A percentile compares a stretch with the other conserved stretches of the same genome.
phyloP scores from a whole-genome alignment of 352 stramenopile genomes.

The Globisporangium barbulae region DNA sequence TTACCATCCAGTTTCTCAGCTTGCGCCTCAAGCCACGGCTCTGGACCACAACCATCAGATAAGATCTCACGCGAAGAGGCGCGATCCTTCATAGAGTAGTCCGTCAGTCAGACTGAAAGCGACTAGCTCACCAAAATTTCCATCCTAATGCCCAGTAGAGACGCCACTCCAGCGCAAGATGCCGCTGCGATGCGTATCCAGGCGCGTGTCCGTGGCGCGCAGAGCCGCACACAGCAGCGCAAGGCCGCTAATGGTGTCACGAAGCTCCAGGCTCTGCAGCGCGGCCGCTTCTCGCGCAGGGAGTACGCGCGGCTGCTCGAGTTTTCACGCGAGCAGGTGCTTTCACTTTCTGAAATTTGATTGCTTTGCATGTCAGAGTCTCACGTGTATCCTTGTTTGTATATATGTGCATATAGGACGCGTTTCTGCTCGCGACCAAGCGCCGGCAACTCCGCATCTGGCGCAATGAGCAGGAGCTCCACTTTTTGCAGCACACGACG shows the following conservation, averaged over 20 bases:
- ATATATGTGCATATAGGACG: conserved; percentile 23
- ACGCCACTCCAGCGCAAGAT: conserved; percentile 11
- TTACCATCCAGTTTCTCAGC: too few species aligned
- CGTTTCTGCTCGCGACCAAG: conserved; percentile 38
- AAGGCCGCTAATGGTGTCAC: conserved; percentile 42
- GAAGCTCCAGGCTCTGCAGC: conserved; percentile 52
- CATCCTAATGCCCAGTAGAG: too few species aligned
- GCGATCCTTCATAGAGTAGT: neutral
- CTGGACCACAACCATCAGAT: too few species aligned
- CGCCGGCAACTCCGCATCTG: conserved; percentile 48
- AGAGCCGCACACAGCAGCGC: conserved; percentile 28
- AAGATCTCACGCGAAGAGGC: neutral
- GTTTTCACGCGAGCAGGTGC: conserved; percentile 53
- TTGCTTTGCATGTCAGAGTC: too few species aligned
- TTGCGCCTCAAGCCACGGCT: neutral
- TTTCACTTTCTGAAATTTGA: too few species aligned
- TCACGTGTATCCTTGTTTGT: neutral
- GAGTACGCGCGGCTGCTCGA: conserved; percentile 45
- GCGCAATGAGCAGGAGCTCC: conserved; percentile 61
- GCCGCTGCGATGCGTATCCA: conserved; percentile 53
- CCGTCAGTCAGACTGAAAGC: neutral
- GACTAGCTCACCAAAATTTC: neutral
- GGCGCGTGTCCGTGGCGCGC: conserved; percentile 40
- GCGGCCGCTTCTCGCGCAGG: conserved; percentile 47
- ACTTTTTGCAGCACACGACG: conserved; percentile 61